Percentiles rank a stretch among this genome's conserved stretches.
Evolutionary conservation across 2,329 filamentous ascomycete species (phyloP).

Genomic region (Epicoccum sorghinum): DNA sequence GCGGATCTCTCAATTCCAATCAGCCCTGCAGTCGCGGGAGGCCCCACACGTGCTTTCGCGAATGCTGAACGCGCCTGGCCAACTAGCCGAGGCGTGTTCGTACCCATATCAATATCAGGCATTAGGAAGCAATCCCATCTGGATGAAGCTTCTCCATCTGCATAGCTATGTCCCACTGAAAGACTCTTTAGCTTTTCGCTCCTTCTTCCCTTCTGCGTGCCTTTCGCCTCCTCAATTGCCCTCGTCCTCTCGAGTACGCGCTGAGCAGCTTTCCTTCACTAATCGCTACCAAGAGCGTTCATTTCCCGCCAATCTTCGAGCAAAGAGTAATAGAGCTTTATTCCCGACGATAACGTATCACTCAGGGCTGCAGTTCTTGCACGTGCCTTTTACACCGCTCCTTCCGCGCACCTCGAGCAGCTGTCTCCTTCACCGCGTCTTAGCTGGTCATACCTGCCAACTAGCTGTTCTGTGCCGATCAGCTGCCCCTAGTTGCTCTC

Average conservation of each 20-base stretch:
- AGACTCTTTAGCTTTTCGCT: neutral
- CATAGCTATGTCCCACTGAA: neutral
- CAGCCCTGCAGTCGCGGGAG: conserved; percentile 12
- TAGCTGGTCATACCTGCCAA: neutral
- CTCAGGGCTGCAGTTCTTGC: neutral
- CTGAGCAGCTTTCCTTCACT: neutral
- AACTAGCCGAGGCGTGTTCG: conserved; percentile 2
- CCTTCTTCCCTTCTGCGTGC: neutral
- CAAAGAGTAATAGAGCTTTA: no score
- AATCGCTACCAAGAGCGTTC: neutral
- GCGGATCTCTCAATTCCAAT: conserved; percentile 1
- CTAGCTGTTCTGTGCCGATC: neutral
- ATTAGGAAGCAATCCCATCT: neutral
- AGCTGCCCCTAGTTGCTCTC: neutral
- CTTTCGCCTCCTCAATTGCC: neutral
- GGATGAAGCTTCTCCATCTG: neutral
- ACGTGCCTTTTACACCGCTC: neutral
- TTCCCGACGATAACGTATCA: no score
- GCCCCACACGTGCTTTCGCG: conserved; percentile 27
- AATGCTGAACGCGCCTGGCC: conserved; percentile 5
- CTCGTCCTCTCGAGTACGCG: conserved; percentile 2
- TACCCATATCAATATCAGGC: neutral
- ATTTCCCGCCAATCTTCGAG: no score
- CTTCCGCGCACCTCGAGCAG: neutral
- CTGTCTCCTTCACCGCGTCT: conserved; percentile 14